Evolutionary conservation across 495 filamentous ascomycete genomes (phyloP), one percentile per base, ranked within the genome.

Genomic region (Tuber aestivum): DNA sequence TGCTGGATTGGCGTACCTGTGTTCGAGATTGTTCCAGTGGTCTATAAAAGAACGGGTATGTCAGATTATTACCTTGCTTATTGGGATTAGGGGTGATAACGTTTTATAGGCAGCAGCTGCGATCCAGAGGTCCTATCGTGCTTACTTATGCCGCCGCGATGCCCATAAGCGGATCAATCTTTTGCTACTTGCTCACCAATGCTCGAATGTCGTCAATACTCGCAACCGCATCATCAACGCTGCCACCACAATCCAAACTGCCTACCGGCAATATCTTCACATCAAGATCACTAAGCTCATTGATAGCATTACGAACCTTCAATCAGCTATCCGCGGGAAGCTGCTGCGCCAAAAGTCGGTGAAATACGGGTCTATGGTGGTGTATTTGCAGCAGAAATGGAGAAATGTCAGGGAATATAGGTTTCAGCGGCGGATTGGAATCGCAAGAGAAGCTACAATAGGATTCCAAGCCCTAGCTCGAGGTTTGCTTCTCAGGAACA

Each of bases 1-100:
- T 65, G 86, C 87, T 20, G 85, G 85, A 20, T 86, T 92, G 50
- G 86, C 89, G 16, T 91, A 91, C 82, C 87, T 92, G 12, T 90
- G 88, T 69, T 91, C 89, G 7, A 86, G 90, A 48, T 82, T 92
- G 6, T 86, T 92, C 21, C 85, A 86, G 1, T 85, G 87, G 40
- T 87, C 87, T 10, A 85, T 81, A 38, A 79, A 76, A n/a, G 81
- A 83, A 61, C 76, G 82, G 38, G 72, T 69, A 65, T 65, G 27
- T 41, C 23, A 35, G 41, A 20, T 38, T n/a, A 21, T 65, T 20
- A 20, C 38, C 41, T 40, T 56, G 38, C 42, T 27, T 12, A 35
- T 35, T 1, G 27, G 2, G 27, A 73, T 37, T 14, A 21, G 16
- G 14, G 23, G 27, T 68, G 48, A 45, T 73, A 84, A 74, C 83